Base-by-base conservation (phyloP, 1,284 basidiomycete genomes). In the Microbotryum lychnidis-dioicae region DNA sequence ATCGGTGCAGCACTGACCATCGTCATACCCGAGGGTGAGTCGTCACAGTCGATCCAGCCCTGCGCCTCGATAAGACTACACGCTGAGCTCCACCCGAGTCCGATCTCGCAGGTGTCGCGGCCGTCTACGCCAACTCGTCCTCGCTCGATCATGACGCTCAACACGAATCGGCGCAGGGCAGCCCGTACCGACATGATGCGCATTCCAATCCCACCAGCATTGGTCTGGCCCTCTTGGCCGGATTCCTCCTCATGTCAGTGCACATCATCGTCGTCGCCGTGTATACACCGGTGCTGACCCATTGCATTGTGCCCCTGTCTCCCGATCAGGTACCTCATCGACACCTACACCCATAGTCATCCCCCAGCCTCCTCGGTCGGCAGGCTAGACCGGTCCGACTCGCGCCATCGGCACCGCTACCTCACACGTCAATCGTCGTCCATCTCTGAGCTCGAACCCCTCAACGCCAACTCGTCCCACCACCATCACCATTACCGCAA, bases 1-100 rank as follows among this genome's bases (percentile, higher is more conserved):
- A 80, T 94, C 27, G 91, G 91, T 18, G 87, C 91, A 7, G 90
- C 90, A 0, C 76, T 96, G 67, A 89, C 89, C 12, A 84, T 96
- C 33, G 89, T 96, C 71, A 87, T 96, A 60, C 91, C 91, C 23
- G 91, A 96, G 54, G 72, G 65, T 9, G 51, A 64, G 45, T 21
- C 9, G 21, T n/a, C 48, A 0, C 21, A 50, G 21, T 14, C 14
- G 21, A 23, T 16, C 48, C 3, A 6, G 20, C 16, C 37, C 16
- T 42, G 16, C 5, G 14, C 2, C 37, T 18, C 37, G 37, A 42
- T 5, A 42, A 2, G 14, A 42, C 12, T 4, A 18, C 9, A 42
- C 14, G 37, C 37, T 42, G 37, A 42, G 37, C 31, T 14, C 37
- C 12, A 10, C 37, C 12, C 12, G 31, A 8, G 37, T 9, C 37